Evolutionary conservation across 495 filamentous ascomycete species (phyloP).

Genomic region (Trypethelium eluteriae): DNA sequence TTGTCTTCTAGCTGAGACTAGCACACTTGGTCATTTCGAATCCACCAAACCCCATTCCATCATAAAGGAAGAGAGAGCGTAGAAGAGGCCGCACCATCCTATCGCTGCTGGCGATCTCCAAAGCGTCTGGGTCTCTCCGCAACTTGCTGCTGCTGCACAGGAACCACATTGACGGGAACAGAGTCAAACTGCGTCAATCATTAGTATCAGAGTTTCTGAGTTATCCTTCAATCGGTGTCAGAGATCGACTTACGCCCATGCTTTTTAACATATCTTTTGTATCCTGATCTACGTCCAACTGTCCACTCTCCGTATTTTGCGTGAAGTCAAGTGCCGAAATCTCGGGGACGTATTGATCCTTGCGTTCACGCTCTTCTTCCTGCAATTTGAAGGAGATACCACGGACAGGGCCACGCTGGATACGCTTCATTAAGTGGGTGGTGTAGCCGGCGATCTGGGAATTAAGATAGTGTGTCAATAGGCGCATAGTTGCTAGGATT

Average conservation of each 20-base stretch:
- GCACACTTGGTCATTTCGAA: neutral
- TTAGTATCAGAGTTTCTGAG: constrained; percentile 7
- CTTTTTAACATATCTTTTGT: constrained; percentile 98
- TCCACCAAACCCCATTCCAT: neutral
- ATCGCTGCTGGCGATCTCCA: constrained; percentile 45
- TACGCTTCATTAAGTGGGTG: constrained; percentile 97
- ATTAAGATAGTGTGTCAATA: constrained; percentile 5
- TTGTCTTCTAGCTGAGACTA: constrained; percentile 33
- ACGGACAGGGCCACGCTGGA: constrained; percentile 96
- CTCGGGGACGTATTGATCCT: constrained; percentile 99
- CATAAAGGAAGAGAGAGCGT: constrained; percentile 34
- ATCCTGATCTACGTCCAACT: constrained; percentile 89
- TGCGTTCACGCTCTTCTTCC: constrained; percentile 99
- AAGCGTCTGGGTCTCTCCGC: constrained; percentile 68
- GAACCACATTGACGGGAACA: constrained; percentile 88
- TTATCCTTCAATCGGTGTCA: neutral
- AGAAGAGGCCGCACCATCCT: constrained; percentile 23
- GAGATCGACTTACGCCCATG: constrained; percentile 72
- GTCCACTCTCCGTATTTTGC: constrained; percentile 79
- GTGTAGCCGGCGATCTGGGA: constrained; percentile 93
- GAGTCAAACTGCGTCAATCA: constrained; percentile 69
- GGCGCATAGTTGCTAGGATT: neutral
- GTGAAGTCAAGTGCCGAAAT: constrained; percentile 96
- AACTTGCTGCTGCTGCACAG: constrained; percentile 79
- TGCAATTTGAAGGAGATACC: constrained; percentile 99